phyloP scores from a whole-genome alignment of 1,139 yeast species.

The Saccharomyces hybrid region DNA sequence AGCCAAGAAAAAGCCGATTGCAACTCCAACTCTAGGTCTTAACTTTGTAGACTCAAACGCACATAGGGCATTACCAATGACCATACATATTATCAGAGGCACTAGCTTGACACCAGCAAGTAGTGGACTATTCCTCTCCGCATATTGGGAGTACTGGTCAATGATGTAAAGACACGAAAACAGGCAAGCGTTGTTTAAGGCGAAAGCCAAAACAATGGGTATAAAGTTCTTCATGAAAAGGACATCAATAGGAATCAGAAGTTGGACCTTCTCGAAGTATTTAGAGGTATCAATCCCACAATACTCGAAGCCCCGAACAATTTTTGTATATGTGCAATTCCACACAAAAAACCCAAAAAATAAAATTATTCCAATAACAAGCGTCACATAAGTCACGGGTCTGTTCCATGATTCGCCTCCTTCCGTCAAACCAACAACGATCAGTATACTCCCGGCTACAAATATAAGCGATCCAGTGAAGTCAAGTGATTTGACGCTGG shows the following conservation, averaged over 20 bases:
- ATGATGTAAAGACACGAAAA: slow-evolving; percentile 9
- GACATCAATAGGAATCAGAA: slow-evolving; percentile 18
- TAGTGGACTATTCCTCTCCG: slow-evolving; percentile 19
- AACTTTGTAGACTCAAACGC: neutral
- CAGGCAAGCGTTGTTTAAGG: slow-evolving; percentile 10
- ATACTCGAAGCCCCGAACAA: slow-evolving; percentile 4
- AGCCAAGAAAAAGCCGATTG: neutral
- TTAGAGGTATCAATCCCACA: slow-evolving; percentile 2
- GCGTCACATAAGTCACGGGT: slow-evolving; percentile 22
- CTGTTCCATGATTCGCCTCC: slow-evolving; percentile 33
- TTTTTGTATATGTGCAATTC: neutral
- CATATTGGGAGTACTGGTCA: slow-evolving; percentile 14
- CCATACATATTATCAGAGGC: neutral
- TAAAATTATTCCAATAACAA: neutral
- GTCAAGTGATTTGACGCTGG: slow-evolving; percentile 23
- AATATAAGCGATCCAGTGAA: slow-evolving; percentile 26
- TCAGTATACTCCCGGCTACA: slow-evolving; percentile 27
- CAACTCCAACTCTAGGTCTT: neutral
- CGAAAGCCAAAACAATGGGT: slow-evolving; percentile 9
- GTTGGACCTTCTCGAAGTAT: slow-evolving; percentile 14
- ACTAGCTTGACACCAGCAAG: slow-evolving; percentile 26
- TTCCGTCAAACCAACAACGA: slow-evolving; percentile 34
- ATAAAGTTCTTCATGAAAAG: slow-evolving; percentile 17
- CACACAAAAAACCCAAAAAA: neutral
- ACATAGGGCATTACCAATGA: neutral